A percentile compares a stretch with the other conserved stretches of the same genome.
These are phyloP conservation scores for Wickerhamiella occidentalis DNA, from an alignment of 805 yeast species.

Conservation along the genomic window DNA sequence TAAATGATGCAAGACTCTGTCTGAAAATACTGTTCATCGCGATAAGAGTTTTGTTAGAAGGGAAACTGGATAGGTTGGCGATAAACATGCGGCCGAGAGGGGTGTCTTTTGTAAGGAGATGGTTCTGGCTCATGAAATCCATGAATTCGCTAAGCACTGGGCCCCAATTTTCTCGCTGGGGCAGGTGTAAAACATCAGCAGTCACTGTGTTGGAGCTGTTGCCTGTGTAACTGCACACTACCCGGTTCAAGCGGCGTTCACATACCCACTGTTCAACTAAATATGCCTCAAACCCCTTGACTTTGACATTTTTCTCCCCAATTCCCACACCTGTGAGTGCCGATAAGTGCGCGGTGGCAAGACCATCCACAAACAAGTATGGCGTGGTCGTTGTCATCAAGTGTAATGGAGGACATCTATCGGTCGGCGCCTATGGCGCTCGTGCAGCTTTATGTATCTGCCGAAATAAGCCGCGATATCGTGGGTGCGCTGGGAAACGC, in stretches of 20 bases:
- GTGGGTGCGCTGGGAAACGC: constrained; percentile 72
- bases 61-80: constrained; percentile 70
- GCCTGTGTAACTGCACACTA: constrained; percentile 79
- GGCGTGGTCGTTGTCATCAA: not conserved
- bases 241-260: constrained; percentile 50
- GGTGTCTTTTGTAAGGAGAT: constrained; percentile 56
- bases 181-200: constrained; percentile 49
- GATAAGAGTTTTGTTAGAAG: constrained; percentile 59
- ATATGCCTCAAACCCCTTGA: constrained; percentile 76
- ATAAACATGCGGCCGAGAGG: constrained; percentile 55
- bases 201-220: constrained; percentile 50
- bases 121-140: constrained; percentile 50
- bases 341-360: constrained; percentile 21
- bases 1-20: constrained; percentile 44
- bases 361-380: constrained; percentile 26
- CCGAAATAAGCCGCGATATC: constrained; percentile 76
- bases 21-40: constrained; percentile 40
- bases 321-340: constrained; percentile 22
- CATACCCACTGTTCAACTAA: constrained; percentile 92
- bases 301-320: constrained; percentile 35
- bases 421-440: constrained; percentile 96
- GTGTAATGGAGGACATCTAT: constrained; percentile 18
- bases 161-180: constrained; percentile 39
- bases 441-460: constrained; percentile 79
- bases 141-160: constrained; percentile 45